phyloP scores from a whole-genome alignment of 2,329 filamentous ascomycete species.

The Colletotrichum neosansevieriae region DNA sequence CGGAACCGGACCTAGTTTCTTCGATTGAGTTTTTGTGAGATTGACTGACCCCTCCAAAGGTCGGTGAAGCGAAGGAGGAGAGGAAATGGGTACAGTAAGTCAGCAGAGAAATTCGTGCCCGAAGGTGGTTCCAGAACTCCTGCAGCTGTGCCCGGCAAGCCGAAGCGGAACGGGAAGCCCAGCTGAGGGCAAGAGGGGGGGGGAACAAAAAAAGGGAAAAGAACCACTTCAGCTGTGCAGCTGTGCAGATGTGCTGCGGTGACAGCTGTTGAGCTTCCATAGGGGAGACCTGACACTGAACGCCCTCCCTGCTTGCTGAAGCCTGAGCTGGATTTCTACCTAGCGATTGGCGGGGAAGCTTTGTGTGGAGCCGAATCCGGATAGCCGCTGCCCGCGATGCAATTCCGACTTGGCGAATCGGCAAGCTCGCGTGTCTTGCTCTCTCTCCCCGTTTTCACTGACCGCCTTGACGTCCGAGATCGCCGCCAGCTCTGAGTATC shows the following conservation, averaged over 20 bases:
- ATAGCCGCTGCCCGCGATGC: constrained; percentile 30
- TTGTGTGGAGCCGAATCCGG: constrained; percentile 35
- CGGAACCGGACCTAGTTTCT: too few species aligned
- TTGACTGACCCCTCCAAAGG: not conserved
- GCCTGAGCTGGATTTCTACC: not conserved
- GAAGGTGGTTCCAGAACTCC: constrained; percentile 15
- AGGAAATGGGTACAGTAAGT: not conserved
- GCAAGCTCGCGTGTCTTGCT: not conserved
- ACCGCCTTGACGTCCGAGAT: not conserved
- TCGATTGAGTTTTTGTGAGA: constrained; percentile 3
- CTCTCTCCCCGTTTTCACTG: not conserved
- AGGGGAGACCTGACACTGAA: too few species aligned
- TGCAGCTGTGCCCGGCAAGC: constrained; percentile 8
- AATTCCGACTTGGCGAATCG: constrained; percentile 15
- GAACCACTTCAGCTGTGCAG: too few species aligned
- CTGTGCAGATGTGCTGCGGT: too few species aligned
- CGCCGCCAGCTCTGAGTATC: not conserved
- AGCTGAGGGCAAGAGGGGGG: too few species aligned
- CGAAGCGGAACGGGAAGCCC: not conserved
- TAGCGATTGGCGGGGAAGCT: constrained; percentile 25
- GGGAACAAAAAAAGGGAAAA: not conserved
- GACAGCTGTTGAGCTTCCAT: too few species aligned
- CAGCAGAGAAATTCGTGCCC: constrained; percentile 13
- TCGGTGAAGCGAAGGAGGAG: not conserved
- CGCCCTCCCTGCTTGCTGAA: too few species aligned